Evolutionary conservation across 805 yeast genomes (phyloP).

Genomic region (Yarrowia bubula): DNA sequence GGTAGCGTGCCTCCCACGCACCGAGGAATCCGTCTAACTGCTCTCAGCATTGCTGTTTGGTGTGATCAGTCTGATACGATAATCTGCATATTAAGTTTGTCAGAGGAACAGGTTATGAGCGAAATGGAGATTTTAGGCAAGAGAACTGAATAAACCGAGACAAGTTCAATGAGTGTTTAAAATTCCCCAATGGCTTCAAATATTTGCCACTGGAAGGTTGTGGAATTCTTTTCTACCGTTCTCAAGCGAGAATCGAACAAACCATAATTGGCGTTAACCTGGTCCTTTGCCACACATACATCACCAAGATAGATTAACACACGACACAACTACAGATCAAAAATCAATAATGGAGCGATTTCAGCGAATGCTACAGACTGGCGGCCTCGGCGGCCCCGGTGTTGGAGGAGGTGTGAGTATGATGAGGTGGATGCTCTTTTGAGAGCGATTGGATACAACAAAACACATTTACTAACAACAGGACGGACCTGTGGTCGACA

Average conservation of each 20-base stretch:
- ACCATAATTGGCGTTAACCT: conserved; percentile 6
- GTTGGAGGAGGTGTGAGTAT: conserved; percentile 31
- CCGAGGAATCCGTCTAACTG: conserved; percentile 1
- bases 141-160: too few species aligned
- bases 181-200: background rate
- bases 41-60: conserved; percentile 2
- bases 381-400: conserved; percentile 36
- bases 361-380: conserved; percentile 37
- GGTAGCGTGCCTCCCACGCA: background rate
- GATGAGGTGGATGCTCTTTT: background rate
- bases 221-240: background rate
- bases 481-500: conserved; percentile 85
- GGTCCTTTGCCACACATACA: conserved; percentile 27
- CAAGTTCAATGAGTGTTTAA: too few species aligned
- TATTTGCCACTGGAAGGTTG: background rate
- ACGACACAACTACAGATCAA: conserved; percentile 11
- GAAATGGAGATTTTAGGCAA: background rate
- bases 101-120: background rate
- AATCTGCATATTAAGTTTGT: background rate
- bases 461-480: conserved; percentile 30
- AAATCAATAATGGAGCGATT: conserved; percentile 34
- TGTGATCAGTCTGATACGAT: background rate
- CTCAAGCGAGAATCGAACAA: conserved; percentile 1
- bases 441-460: background rate
- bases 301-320: conserved; percentile 14